Conservation (phyloP, 768 basidiomycete species). For the Suillus weaverae region DNA sequence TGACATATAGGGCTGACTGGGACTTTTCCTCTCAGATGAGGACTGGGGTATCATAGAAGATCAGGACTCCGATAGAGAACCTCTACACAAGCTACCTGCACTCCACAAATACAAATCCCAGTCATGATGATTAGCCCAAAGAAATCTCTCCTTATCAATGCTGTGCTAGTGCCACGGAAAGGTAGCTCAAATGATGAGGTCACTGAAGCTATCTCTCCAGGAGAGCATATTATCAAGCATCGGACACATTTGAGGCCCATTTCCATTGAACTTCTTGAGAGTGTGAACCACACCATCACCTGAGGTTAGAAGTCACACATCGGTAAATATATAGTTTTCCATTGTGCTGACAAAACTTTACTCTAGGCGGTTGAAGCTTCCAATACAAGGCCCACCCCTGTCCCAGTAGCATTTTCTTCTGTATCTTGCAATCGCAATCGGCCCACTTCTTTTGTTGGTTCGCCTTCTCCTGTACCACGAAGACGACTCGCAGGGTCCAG, state of each 20-base stretch:
- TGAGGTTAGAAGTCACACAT: slow-evolving; percentile 15
- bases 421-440: slow-evolving; percentile 39
- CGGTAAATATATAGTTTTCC: background rate
- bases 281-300: slow-evolving; percentile 46
- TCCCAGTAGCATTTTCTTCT: slow-evolving; percentile 39
- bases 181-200: slow-evolving; percentile 55
- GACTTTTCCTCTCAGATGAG: slow-evolving; percentile 44
- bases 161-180: slow-evolving; percentile 32
- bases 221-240: slow-evolving; percentile 68
- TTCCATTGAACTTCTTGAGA: slow-evolving; percentile 63
- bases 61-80: slow-evolving; percentile 55
- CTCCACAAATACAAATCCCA: slow-evolving; percentile 29
- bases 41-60: slow-evolving; percentile 42
- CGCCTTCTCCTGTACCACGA: slow-evolving; percentile 54
- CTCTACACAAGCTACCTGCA: slow-evolving; percentile 34
- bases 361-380: slow-evolving; percentile 2
- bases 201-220: slow-evolving; percentile 69
- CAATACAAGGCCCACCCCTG: slow-evolving; percentile 15
- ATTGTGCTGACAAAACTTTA: background rate
- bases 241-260: slow-evolving; percentile 73
- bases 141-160: slow-evolving; percentile 22
- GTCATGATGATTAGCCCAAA: slow-evolving; percentile 29
- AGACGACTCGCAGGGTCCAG: slow-evolving; percentile 48
- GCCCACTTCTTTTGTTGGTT: slow-evolving; percentile 49
- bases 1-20: too few species aligned